Percentiles rank a stretch among this genome's conserved stretches.
Evolutionary conservation across 1,139 yeast species (phyloP).

Genomic region (Debaryomyces singareniensis): DNA sequence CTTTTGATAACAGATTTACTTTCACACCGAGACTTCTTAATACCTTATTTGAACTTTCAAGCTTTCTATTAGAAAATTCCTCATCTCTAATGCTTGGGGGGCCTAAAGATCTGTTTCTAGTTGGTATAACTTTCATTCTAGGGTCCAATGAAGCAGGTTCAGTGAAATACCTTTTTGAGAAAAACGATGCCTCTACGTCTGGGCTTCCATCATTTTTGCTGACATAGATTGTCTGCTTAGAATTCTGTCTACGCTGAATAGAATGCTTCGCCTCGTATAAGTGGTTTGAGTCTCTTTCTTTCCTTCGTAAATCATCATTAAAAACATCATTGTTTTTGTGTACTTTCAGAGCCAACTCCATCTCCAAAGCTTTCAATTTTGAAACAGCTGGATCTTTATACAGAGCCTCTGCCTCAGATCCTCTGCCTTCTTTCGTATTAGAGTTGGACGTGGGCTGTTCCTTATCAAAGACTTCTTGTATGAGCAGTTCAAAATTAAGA

Average conservation of each 20-base stretch:
- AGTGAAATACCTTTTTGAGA: constrained; percentile 14
- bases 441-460: constrained; percentile 2
- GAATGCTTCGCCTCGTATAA: constrained; percentile 17
- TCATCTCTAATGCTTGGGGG: constrained; percentile 20
- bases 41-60: constrained; percentile 18
- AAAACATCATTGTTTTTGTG: constrained; percentile 23
- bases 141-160: constrained; percentile 35
- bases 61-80: constrained; percentile 21
- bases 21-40: constrained; percentile 42
- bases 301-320: constrained; percentile 14
- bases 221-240: constrained; percentile 16
- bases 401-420: background rate
- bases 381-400: background rate
- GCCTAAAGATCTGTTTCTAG: constrained; percentile 34
- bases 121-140: constrained; percentile 19
- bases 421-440: constrained; percentile 2
- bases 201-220: constrained; percentile 12
- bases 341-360: constrained; percentile 27
- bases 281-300: constrained; percentile 5
- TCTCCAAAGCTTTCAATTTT: constrained; percentile 18
- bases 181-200: constrained; percentile 2
- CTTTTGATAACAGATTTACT: constrained; percentile 15
- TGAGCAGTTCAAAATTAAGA: constrained; percentile 24
- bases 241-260: constrained; percentile 26
- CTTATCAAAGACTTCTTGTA: constrained; percentile 24